These are phyloP conservation scores for Ogataea sp. DNA, from an alignment of 805 yeast species.

Conservation along the genomic window DNA sequence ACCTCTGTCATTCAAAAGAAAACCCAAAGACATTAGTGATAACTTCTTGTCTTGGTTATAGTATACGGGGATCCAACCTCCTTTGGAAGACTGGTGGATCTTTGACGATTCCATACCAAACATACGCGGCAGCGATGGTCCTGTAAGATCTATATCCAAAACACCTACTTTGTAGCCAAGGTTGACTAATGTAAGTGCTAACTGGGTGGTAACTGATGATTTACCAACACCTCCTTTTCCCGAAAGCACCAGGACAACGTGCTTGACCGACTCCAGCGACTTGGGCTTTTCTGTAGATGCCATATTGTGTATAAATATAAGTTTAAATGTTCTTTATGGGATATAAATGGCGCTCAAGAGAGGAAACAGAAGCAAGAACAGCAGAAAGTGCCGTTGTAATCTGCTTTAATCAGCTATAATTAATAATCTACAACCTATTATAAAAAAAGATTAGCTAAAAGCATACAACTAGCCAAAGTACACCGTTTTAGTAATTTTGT, in stretches of 20 bases:
- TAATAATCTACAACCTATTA: too few relatives aligned
- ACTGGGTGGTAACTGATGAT: slow-evolving; percentile 90
- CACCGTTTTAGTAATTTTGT: too few relatives aligned
- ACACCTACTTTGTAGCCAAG: slow-evolving; percentile 85
- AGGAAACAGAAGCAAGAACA: too few relatives aligned
- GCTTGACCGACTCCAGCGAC: slow-evolving; percentile 46
- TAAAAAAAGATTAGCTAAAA: too few relatives aligned
- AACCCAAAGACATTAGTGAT: slow-evolving; percentile 81
- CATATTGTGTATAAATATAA: too few relatives aligned
- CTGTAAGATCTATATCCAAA: slow-evolving; percentile 89
- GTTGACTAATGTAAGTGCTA: slow-evolving; percentile 71
- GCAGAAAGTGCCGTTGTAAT: too few relatives aligned
- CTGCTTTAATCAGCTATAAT: too few relatives aligned
- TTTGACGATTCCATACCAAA: slow-evolving; percentile 79
- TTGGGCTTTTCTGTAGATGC: slow-evolving; percentile 16
- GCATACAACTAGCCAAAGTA: too few relatives aligned
- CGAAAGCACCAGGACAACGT: slow-evolving; percentile 73
- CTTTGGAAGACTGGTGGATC: slow-evolving; percentile 71
- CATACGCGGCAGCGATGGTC: slow-evolving; percentile 95
- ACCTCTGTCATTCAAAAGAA: slow-evolving; percentile 74
- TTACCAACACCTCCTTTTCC: slow-evolving; percentile 99
- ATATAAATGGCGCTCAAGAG: too few relatives aligned
- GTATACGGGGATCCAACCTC: slow-evolving; percentile 95
- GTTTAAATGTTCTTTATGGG: too few relatives aligned
- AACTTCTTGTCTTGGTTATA: slow-evolving; percentile 37